Base-by-base conservation (phyloP, 2,329 filamentous ascomycete genomes). In the Davidsoniella virescens region DNA sequence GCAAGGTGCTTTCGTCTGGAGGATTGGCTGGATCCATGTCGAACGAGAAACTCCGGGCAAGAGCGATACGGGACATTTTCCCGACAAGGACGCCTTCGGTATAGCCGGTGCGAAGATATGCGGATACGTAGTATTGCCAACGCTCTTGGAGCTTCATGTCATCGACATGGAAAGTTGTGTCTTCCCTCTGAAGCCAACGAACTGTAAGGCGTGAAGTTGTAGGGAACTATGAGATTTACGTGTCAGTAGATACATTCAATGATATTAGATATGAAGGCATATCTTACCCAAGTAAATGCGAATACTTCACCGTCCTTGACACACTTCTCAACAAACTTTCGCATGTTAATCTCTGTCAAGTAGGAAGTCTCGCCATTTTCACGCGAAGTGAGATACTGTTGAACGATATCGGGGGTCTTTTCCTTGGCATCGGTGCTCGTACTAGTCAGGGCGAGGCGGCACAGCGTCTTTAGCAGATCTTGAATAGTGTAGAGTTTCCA, bases 61-160 rank as follows among this genome's bases (percentile, higher is more conserved):
- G 70, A 52, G 87, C 77, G 4, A 78, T 73, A 65, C 79, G 82
- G 54, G 75, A 76, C 59, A 87, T 71, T 44, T 75, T 76, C 5
- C 73, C 72, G 46, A 80, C 71, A 5, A 73, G 68, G 2, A 92
- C 73, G 12, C 84, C 84, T 64, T 92, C 85, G 0, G 92, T 98
- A 2, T 86, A 84, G 60, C 94, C 87, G 20, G 88, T 76, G 55
- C 87, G 85, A 57, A 87, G 84, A 64, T 84, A 96, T 0, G 88
- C 87, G 16, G 90, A 88, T 52, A 94, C 86, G 62, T 98, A 98
- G 67, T 93, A 94, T 58, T 90, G 85, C 92, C 92, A 98, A 38
- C 79, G 74, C 55, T 87, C 80, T 51, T 82, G 81, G 47, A 80
- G 76, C 60, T 92, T 83, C 70, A 94, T 82, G 57, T 94, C 87